These are phyloP conservation scores for Tetrapisispora pingtungensis DNA, from an alignment of 805 yeast species.

Conservation along the genomic window DNA sequence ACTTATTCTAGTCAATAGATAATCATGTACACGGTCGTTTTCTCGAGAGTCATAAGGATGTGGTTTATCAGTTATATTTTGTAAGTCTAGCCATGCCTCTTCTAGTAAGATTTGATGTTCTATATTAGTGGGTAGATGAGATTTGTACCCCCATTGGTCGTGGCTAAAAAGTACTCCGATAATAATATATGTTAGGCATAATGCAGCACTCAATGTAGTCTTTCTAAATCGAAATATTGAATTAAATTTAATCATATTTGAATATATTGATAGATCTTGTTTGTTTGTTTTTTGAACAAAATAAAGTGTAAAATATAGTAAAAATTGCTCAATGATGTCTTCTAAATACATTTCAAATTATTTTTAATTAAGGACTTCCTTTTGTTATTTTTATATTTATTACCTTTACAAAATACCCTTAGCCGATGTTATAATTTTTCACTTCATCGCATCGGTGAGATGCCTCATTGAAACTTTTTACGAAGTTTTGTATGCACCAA, in stretches of 20 bases:
- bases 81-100: constrained; percentile 61
- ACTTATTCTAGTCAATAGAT: constrained; percentile 38
- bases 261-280: no score
- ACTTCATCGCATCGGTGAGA: neutral
- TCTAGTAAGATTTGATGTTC: constrained; percentile 31
- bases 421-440: neutral
- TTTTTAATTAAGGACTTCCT: no score
- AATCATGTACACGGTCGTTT: constrained; percentile 68
- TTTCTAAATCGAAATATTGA: constrained; percentile 62
- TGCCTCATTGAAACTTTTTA: no score
- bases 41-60: constrained; percentile 77
- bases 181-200: constrained; percentile 37
- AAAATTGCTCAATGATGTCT: no score
- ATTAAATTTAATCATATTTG: neutral
- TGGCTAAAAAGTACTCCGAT: constrained; percentile 32
- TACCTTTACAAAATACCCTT: neutral
- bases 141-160: constrained; percentile 12
- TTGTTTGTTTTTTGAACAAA: no score
- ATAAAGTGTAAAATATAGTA: no score
- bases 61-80: constrained; percentile 49
- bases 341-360: no score
- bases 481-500: no score
- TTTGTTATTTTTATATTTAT: no score
- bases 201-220: constrained; percentile 52
- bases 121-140: constrained; percentile 20